Conservation (phyloP, 176 grass and related monocot species). For the Zea luxurians region DNA sequence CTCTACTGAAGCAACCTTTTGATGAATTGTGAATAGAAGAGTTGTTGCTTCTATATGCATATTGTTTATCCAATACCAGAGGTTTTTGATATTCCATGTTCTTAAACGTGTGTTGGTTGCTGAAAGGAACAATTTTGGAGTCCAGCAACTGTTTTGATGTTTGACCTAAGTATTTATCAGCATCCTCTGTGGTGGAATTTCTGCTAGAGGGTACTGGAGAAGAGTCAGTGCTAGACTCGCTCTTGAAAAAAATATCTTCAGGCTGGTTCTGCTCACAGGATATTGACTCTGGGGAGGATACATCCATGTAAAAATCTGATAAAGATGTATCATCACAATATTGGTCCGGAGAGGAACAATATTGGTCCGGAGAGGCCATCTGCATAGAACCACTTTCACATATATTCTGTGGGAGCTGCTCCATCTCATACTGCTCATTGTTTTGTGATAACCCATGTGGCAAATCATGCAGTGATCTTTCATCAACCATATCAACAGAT, state of each 20-base stretch:
- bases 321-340: conserved; percentile 61
- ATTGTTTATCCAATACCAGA: conserved; percentile 42
- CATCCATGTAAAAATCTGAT: conserved; percentile 49
- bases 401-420: conserved; percentile 42
- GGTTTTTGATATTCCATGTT: conserved; percentile 37
- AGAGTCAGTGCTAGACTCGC: conserved; percentile 93
- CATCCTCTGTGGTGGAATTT: conserved; percentile 71
- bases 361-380: conserved; percentile 43
- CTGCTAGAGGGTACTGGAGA: conserved; percentile 79
- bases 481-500: conserved; percentile 39
- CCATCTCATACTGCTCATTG: conserved; percentile 46
- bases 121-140: conserved; percentile 35
- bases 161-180: conserved; percentile 50
- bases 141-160: conserved; percentile 50
- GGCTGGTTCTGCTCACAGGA: conserved; percentile 50
- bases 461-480: conserved; percentile 37
- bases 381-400: conserved; percentile 52
- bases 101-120: conserved; percentile 41
- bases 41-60: conserved; percentile 42
- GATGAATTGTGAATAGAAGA: conserved; percentile 36
- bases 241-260: conserved; percentile 59
- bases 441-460: conserved; percentile 33
- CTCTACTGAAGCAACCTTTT: conserved; percentile 44
- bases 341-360: conserved; percentile 44
- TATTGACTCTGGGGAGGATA: conserved; percentile 38